These are phyloP conservation scores for Thielaviopsis ethacetica DNA, from an alignment of 2,329 filamentous ascomycete species.

Conservation along the genomic window DNA sequence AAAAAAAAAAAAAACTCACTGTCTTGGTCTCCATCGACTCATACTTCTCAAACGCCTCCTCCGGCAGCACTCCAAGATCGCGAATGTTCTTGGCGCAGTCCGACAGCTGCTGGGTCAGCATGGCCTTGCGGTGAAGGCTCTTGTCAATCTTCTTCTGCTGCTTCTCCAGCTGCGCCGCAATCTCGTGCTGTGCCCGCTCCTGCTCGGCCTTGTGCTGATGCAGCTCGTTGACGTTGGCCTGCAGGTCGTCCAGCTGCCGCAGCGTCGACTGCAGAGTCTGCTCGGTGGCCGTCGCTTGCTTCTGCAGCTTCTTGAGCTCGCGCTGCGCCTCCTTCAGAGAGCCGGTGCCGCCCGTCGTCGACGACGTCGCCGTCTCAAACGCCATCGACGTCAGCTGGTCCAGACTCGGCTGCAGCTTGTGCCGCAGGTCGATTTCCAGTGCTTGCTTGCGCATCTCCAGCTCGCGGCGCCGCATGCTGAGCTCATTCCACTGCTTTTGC, in stretches of 20 bases:
- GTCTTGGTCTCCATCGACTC: conserved; percentile 64
- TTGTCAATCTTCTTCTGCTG: conserved; percentile 85
- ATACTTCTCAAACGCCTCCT: conserved; percentile 87
- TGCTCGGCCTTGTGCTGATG: conserved; percentile 42
- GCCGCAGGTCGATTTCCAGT: conserved; percentile 74
- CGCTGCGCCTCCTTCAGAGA: conserved; percentile 63
- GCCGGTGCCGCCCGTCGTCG: conserved; percentile 20
- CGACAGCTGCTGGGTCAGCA: conserved; percentile 57
- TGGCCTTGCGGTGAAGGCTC: conserved; percentile 73
- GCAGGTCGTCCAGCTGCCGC: conserved; percentile 41
- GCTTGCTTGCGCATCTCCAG: conserved; percentile 68
- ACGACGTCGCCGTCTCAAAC: conserved; percentile 38
- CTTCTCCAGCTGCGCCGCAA: conserved; percentile 63
- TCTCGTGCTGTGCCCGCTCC: conserved; percentile 56
- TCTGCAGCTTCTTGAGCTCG: conserved; percentile 64
- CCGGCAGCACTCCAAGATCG: conserved; percentile 79
- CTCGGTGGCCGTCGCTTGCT: conserved; percentile 49
- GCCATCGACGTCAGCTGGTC: conserved; percentile 71
- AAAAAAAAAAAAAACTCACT: conserved; percentile 28
- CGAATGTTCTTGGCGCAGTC: conserved; percentile 82
- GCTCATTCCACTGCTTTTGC: conserved; percentile 58
- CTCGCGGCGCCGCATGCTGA: conserved; percentile 57
- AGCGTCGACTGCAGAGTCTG: conserved; percentile 61
- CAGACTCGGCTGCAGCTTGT: conserved; percentile 72
- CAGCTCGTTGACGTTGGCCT: conserved; percentile 36